Evolutionary conservation across 208 protist genomes (phyloP), one percentile per base, ranked within the genome.

Genomic region (Trypanosoma mega): DNA sequence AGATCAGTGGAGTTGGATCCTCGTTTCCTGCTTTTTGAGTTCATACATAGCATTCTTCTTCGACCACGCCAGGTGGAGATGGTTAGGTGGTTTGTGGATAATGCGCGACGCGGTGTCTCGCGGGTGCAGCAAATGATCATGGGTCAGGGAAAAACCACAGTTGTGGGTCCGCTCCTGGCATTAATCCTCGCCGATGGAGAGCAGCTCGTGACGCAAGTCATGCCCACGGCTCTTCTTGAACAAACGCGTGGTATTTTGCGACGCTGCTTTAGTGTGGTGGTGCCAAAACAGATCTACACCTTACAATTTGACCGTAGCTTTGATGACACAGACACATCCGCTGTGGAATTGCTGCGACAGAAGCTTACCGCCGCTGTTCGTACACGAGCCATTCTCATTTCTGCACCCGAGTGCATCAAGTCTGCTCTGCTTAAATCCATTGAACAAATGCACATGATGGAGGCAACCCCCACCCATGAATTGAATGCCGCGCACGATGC

Each of bases 61-160:
- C 91, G 95, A n/a, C 64, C 80, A 33, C 74, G 87, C 21, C 95
- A 98, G 73, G 93, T 98, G 61, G 89, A 94, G 68, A 96, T 97
- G 83, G 89, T 97, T 56, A 60, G 73, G 39, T 92, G 87, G 78
- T 96, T 96, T 45, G 84, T 92, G 44, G 68, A 52, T 23, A 81
- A 89, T 65, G 68, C 89, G 33, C 57, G 53, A 27, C 39, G 63
- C n/a, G 85, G 83, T 18, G 63, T 82, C 31, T 85, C 81, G 12
- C 88, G 90, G 18, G 93, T 98, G 48, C 88, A 97, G 74, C 92
- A 98, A 74, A 94, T 98, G 90, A 96, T 98, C 62, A 98, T 98
- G 96, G 96, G 96, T 20, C 81, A 96, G 37, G 96, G 96, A 56
- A 98, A 98, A 76, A 98, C 96, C 11, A 97, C 90, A 2, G 94